Percentiles rank a stretch among this genome's conserved stretches.
Conservation (phyloP, 2,329 filamentous ascomycete genomes). For the Xylariales sp. region DNA sequence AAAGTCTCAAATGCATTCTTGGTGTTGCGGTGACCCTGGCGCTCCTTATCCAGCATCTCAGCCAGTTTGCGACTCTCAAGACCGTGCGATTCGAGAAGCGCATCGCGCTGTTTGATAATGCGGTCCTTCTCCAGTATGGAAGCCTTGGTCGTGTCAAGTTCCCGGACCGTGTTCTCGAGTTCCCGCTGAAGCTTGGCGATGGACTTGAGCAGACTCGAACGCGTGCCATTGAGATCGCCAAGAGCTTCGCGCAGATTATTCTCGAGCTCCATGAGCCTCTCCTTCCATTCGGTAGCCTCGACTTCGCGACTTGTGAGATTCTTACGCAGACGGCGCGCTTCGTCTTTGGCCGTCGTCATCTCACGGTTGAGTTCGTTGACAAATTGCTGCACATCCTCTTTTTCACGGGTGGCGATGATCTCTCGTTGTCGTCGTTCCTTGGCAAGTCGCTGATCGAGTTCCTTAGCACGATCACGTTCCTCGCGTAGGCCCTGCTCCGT, state of each 20-base stretch:
- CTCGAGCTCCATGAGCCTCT: conserved; percentile 84
- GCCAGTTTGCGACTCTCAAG: conserved; percentile 80
- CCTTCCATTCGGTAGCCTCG: conserved; percentile 87
- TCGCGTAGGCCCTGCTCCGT: conserved; percentile 77
- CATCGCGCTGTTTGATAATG: conserved; percentile 83
- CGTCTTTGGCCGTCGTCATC: conserved; percentile 76
- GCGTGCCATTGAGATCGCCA: conserved; percentile 81
- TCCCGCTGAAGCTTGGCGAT: conserved; percentile 85
- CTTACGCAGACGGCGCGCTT: conserved; percentile 76
- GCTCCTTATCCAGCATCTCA: conserved; percentile 88
- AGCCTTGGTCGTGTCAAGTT: conserved; percentile 73
- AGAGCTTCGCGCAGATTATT: conserved; percentile 81
- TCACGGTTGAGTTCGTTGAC: conserved; percentile 91
- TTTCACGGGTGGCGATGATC: conserved; percentile 79
- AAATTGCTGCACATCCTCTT: conserved; percentile 90
- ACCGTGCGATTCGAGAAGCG: conserved; percentile 80
- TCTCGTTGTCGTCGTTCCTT: conserved; percentile 84
- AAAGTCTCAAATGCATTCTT: conserved; percentile 84
- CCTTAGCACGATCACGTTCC: conserved; percentile 70
- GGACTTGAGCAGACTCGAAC: conserved; percentile 79
- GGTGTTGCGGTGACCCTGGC: conserved; percentile 77
- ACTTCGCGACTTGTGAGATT: conserved; percentile 77
- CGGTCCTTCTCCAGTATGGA: conserved; percentile 86
- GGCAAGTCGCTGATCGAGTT: conserved; percentile 69
- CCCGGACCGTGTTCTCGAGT: conserved; percentile 75